A percentile compares a stretch with the other conserved stretches of the same genome.
These are phyloP conservation scores for Metarhizium sp. DNA, from an alignment of 2,329 filamentous ascomycete species.

Conservation along the genomic window DNA sequence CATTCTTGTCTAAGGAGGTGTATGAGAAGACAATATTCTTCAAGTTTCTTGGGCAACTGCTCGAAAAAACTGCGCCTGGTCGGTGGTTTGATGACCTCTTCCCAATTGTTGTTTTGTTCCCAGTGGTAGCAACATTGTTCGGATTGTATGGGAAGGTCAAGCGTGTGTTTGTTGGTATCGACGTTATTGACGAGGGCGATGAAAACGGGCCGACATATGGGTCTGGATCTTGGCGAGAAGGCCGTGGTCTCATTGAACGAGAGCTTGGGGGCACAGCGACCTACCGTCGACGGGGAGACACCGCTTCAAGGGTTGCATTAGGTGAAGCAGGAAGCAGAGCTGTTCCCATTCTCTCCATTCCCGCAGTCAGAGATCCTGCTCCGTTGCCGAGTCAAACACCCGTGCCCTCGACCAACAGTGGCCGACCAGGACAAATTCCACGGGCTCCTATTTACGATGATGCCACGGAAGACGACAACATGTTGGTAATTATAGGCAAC, in stretches of 20 bases:
- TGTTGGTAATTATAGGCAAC: conserved; percentile 76
- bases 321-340: conserved; percentile 21
- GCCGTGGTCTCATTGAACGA: conserved; percentile 78
- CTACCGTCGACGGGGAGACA: conserved; percentile 37
- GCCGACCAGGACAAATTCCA: conserved; percentile 17
- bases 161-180: conserved; percentile 66
- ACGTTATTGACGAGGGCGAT: conserved; percentile 66
- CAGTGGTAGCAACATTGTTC: conserved; percentile 77
- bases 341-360: conserved; percentile 39
- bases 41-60: conserved; percentile 70
- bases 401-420: conserved; percentile 20
- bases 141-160: conserved; percentile 79
- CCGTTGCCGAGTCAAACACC: conserved; percentile 31
- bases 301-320: conserved; percentile 23
- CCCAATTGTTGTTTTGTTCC: conserved; percentile 77
- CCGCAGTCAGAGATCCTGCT: conserved; percentile 26
- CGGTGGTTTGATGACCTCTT: conserved; percentile 82
- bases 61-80: conserved; percentile 75
- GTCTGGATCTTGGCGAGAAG: conserved; percentile 82
- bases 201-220: conserved; percentile 58
- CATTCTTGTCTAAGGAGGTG: conserved; percentile 66
- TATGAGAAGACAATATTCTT: conserved; percentile 79
- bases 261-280: conserved; percentile 62
- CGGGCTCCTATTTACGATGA: conserved; percentile 24
- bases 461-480: conserved; percentile 63